A percentile compares a stretch with the other conserved stretches of the same genome.
These are phyloP conservation scores for Aspergillus fructus DNA, from an alignment of 2,329 filamentous ascomycete species.

Conservation along the genomic window DNA sequence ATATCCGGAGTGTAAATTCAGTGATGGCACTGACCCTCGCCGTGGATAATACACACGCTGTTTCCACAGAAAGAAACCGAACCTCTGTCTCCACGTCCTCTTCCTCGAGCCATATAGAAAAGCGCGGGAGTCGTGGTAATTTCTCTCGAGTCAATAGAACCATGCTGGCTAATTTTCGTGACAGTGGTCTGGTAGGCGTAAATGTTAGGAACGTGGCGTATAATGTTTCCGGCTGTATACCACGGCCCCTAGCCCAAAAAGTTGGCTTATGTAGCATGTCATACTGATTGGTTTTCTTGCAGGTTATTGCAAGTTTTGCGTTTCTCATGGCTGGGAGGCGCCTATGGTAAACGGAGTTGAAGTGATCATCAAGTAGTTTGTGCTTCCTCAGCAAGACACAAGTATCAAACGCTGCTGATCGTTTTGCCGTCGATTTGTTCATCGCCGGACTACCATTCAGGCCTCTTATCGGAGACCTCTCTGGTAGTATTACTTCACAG, in stretches of 20 bases:
- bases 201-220: constrained; percentile 65
- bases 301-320: constrained; percentile 75
- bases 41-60: constrained; percentile 34
- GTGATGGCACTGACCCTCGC: constrained; percentile 58
- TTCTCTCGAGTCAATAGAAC: constrained; percentile 67
- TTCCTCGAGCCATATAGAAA: constrained; percentile 71
- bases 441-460: constrained; percentile 62
- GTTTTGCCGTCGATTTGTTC: constrained; percentile 78
- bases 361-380: constrained; percentile 68
- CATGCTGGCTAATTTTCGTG: constrained; percentile 62
- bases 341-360: constrained; percentile 72
- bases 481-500: constrained; percentile 78
- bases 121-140: constrained; percentile 65
- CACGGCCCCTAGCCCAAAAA: constrained; percentile 61
- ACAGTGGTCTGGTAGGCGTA: constrained; percentile 54
- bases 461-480: constrained; percentile 68
- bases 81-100: constrained; percentile 61
- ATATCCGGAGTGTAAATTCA: constrained; percentile 72
- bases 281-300: constrained; percentile 73
- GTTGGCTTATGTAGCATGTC: constrained; percentile 75
- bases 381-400: constrained; percentile 68
- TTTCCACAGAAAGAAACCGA: constrained; percentile 47
- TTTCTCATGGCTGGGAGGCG: constrained; percentile 80
- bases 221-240: constrained; percentile 51
- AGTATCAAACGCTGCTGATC: constrained; percentile 82